phyloP scores from a whole-genome alignment of 345 rosid genomes.

The Psidium friedrichsthalianum region DNA sequence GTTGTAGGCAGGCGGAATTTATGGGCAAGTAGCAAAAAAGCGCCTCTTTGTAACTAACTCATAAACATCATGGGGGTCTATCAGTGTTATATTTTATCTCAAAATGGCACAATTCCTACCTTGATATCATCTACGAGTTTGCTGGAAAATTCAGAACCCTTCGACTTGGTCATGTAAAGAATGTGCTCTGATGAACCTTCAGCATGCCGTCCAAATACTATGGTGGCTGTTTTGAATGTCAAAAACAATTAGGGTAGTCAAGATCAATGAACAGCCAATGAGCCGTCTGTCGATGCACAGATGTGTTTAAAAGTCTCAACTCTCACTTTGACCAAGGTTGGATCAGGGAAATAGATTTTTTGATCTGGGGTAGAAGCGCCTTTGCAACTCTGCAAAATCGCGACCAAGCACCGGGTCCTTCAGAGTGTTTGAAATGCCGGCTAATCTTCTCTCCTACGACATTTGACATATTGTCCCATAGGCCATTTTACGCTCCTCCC shows the following conservation, averaged over 20 bases:
- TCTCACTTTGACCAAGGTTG: conserved; percentile 98
- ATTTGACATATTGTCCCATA: conserved; percentile 81
- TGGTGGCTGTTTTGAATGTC: conserved; percentile 54
- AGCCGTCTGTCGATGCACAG: background rate
- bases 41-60: background rate
- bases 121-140: conserved; percentile 79
- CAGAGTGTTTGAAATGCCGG: conserved; percentile 83
- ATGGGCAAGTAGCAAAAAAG: background rate
- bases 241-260: background rate
- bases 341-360: conserved; percentile 80
- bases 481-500: conserved; percentile 77
- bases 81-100: background rate
- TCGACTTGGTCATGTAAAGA: conserved; percentile 69
- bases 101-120: conserved; percentile 20
- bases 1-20: background rate
- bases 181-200: conserved; percentile 73
- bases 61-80: background rate
- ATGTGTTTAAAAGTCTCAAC: background rate
- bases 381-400: conserved; percentile 87
- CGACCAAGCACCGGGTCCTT: conserved; percentile 94
- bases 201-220: conserved; percentile 96
- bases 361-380: conserved; percentile 72
- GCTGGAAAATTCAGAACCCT: conserved; percentile 81
- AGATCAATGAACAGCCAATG: background rate
- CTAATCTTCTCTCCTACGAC: conserved; percentile 69